Evolutionary conservation across 2,329 filamentous ascomycete genomes (phyloP).

Genomic region (Colletotrichum viniferum): DNA sequence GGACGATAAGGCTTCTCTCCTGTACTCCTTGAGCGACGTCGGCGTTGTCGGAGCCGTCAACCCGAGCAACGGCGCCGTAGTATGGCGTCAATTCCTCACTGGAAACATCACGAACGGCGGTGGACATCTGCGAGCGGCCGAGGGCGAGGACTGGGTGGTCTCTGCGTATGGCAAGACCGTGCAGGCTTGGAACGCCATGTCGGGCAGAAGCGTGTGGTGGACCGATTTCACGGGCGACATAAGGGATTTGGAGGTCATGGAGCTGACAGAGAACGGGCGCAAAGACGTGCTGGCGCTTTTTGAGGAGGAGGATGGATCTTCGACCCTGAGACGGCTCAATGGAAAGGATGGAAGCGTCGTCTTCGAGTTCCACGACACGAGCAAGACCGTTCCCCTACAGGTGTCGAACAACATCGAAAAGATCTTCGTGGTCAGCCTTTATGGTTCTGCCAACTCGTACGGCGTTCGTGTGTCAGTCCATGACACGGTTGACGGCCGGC

Average conservation of each 20-base stretch:
- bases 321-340: constrained; percentile 72
- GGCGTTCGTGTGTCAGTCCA: constrained; percentile 78
- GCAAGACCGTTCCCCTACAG: constrained; percentile 75
- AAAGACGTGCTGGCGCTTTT: constrained; percentile 78
- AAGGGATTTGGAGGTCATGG: constrained; percentile 78
- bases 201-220: constrained; percentile 81
- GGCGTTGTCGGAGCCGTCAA: constrained; percentile 87
- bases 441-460: constrained; percentile 71
- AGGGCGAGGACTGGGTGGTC: constrained; percentile 78
- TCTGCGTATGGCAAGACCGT: constrained; percentile 74
- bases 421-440: constrained; percentile 80
- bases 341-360: constrained; percentile 73
- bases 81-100: constrained; percentile 85
- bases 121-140: constrained; percentile 72
- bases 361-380: constrained; percentile 78
- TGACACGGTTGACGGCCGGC: constrained; percentile 74
- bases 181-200: constrained; percentile 81
- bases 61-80: constrained; percentile 79
- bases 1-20: constrained; percentile 82
- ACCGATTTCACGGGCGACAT: constrained; percentile 62
- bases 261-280: constrained; percentile 64
- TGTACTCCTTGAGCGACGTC: constrained; percentile 90
- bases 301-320: constrained; percentile 59
- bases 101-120: constrained; percentile 49
- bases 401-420: constrained; percentile 71